Base-by-base conservation (phyloP, 352 stramenopile genomes). In the Globisporangium canariense region DNA sequence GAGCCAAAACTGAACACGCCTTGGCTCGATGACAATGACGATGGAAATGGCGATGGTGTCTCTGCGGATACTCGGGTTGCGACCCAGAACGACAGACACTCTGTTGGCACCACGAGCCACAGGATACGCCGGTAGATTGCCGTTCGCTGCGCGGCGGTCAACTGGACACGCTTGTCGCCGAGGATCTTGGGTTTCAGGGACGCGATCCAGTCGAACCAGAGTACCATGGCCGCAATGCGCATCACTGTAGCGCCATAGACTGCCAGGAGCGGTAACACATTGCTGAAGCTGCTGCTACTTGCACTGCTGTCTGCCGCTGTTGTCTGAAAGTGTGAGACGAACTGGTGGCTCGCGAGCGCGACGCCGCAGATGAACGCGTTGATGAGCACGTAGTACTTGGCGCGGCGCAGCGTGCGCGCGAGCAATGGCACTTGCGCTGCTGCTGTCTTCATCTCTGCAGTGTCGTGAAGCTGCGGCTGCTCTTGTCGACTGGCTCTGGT, bases 181-280 rank as follows among this genome's bases (percentile, higher is more conserved):
- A 88, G 73, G 63, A 94, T 92, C 61, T 79, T 80, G 41, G 20
- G 16, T 58, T 94, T 94, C 57, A 75, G 81, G 22, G 77, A 87
- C n/a, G 71, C 76, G 57, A 94, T 88, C 86, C 82, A 90, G 58
- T 93, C 74, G 68, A 94, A 94, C 86, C 86, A 94, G 54, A 68
- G 66, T 36, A 94, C 58, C 67, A 90, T 79, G 30, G 62, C 67
- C 7, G 83, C 51, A 64, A 94, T 88, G 11, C 86, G 86, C 47
- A 87, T 30, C 16, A 91, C 59, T 45, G 58, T 70, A 4, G 71
- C 67, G 2, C 28, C 53, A 62, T 94, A 94, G 6, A 90, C 57
- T 16, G 64, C 67, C 0, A 59, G 18, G 4, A 73, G 25, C 32
- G 38, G 57, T 9, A 53, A 46, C 16, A 70, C 51, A 13, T 43